Base-by-base conservation (phyloP, 73 alveolate species). In the Paramecium pentaurelia region DNA sequence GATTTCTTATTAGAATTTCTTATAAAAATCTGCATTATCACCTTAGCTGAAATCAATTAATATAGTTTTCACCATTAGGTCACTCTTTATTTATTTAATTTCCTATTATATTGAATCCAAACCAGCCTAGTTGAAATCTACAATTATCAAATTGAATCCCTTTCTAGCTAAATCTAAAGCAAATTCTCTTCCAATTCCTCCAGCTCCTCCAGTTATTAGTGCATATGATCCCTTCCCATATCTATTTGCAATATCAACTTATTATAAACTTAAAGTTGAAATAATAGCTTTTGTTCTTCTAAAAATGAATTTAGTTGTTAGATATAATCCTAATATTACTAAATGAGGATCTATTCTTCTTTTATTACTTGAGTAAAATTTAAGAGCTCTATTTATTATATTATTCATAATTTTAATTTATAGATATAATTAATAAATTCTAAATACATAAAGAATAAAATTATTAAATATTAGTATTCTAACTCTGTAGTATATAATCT, bases 101-200 rank as follows among this genome's bases (percentile, higher is more conserved):
- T 80, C 91, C 2, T 32, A 32, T 49, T 80, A 10, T 28, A 22
- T 42, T 20, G 47, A 20, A 22, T 80, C 75, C 7, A 80, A 80
- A 5, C 42, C 49, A 44, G 32, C 91, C 27, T 28, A 37, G 86
- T 93, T 92, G 34, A 95, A 64, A 16, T 95, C 92, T 4, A 96
- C 70, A 59, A 95, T 59, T 9, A 93, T 93, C 10, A 96, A 49
- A 68, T 96, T 96, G 25, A 96, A 95, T n/a, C 95, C 95, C 71
- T 88, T 85, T 40, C 77, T 71, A 2, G 98, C 98, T 16, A 96
- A 83, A 51, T 95, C 95, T 30, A 68, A 51, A 40, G 97, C 97
- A 86, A 95, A 94, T 22, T 88, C 97, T 86, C 86, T 93, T 8
- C 98, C 98, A n/a, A 96, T 96, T 0, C 98, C 98, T 58, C 96